Conservation (phyloP, 495 filamentous ascomycete genomes). For the Penicillium longicatenatum region DNA sequence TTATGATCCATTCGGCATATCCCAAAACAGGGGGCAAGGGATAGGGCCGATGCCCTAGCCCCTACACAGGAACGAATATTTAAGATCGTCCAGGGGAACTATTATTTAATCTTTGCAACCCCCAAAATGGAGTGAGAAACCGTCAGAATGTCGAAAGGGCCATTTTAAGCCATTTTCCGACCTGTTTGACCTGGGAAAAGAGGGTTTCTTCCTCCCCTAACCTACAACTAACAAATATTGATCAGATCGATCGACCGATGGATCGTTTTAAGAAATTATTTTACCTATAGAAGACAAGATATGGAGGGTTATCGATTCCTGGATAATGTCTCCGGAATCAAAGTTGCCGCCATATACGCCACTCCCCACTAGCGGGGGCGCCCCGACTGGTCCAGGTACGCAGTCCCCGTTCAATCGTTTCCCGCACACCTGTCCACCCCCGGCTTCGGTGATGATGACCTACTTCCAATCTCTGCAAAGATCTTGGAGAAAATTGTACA, state of each 20-base stretch:
- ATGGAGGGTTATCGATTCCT: neutral
- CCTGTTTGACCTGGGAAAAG: neutral
- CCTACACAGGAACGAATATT: conserved; percentile 1
- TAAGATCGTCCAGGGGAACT: neutral
- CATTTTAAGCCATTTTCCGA: neutral
- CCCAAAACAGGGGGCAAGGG: neutral
- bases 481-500: conserved; percentile 22
- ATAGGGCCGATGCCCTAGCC: conserved; percentile 14
- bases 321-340: conserved; percentile 4
- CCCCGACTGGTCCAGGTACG: conserved; percentile 22
- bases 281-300: too few relatives aligned
- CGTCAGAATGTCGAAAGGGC: neutral
- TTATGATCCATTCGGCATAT: conserved; percentile 1
- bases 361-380: conserved; percentile 12
- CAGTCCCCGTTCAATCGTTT: too few relatives aligned
- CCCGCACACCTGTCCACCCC: neutral
- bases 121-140: neutral
- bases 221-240: neutral
- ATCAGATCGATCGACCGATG: neutral
- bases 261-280: too few relatives aligned
- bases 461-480: conserved; percentile 16
- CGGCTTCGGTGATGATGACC: conserved; percentile 18
- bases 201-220: neutral
- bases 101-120: neutral
- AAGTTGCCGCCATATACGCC: conserved; percentile 1